Base-by-base conservation (phyloP, 345 rosid species). In the Lepidium aucheri region DNA sequence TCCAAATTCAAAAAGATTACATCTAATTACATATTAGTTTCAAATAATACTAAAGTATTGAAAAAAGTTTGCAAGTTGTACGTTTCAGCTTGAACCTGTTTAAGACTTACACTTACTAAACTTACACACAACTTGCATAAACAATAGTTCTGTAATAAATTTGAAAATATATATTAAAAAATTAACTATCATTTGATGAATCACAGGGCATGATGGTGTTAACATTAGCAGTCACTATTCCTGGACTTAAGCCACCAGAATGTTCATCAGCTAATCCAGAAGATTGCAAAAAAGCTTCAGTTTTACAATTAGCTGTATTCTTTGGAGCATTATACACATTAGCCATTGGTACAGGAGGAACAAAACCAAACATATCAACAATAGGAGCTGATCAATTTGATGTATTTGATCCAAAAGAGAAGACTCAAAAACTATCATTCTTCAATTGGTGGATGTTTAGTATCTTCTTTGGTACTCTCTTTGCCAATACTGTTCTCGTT, bases 361-460 rank as follows among this genome's bases (percentile, higher is more conserved):
- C 99, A 15, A 94, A 90, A 71, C 90, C 97, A 3, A 94, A 94
- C 78, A 94, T 94, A 28, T 94, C 97, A 0, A 94, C 97, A 0
- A 88, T 88, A 0, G 96, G 99, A 0, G 97, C 97, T 0, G 99
- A 94, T 68, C 99, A 90, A 39, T 94, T 94, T 38, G 99, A 94
- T 20, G 95, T 83, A 20, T 88, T 85, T 20, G 79, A 94, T 9
- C 85, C 86, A 0, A 86, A 79, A 53, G 97, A 94, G 79, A 94
- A 90, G 79, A 69, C 50, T 46, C 76, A 78, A 0, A 94, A 90
- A 75, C 81, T 86, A 26, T 90, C 99, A 32, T 94, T 90, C 85
- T 94, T 94, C 91, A 94, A 90, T 42, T 94, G 97, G 99, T 94
- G 99, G 97, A 78, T 86, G 96, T 90, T 94, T 70, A 82, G 95